These are phyloP conservation scores for Galeopsis tetrahit DNA, from an alignment of 257 asterid genomes.

Conservation along the genomic window DNA sequence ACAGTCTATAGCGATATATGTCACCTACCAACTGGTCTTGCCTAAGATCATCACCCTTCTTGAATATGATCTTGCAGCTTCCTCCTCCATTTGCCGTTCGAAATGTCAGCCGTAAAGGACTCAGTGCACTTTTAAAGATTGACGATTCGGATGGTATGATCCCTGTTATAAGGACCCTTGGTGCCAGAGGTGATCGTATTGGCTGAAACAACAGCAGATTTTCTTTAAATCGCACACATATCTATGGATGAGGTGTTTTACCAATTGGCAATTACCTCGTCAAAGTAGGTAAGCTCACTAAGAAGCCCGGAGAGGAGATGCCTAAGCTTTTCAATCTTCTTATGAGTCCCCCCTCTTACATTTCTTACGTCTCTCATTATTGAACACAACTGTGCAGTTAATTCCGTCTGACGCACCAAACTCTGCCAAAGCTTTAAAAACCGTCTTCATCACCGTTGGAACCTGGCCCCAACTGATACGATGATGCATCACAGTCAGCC, in stretches of 20 bases:
- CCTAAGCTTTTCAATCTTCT: constrained; percentile 96
- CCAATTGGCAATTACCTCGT: constrained; percentile 59
- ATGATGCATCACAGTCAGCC: constrained; percentile 40
- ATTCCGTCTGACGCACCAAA: constrained; percentile 93
- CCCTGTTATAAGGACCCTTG: constrained; percentile 84
- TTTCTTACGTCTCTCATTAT: constrained; percentile 94
- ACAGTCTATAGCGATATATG: not conserved
- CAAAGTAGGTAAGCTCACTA: constrained; percentile 98
- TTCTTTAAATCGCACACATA: constrained; percentile 19
- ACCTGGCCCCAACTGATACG: constrained; percentile 65
- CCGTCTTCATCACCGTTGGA: constrained; percentile 81
- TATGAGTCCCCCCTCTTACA: constrained; percentile 93
- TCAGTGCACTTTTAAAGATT: constrained; percentile 85
- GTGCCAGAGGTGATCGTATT: constrained; percentile 91
- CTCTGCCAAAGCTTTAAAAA: constrained; percentile 91
- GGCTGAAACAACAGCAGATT: constrained; percentile 65
- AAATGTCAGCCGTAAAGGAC: constrained; percentile 87
- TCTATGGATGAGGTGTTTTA: not conserved
- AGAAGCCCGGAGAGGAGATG: constrained; percentile 96
- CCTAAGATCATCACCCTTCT: constrained; percentile 98
- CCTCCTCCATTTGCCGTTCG: constrained; percentile 95
- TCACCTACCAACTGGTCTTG: constrained; percentile 94
- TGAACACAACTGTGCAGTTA: constrained; percentile 94
- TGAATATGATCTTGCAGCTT: constrained; percentile 86
- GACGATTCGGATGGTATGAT: constrained; percentile 95